Percentiles rank a stretch among this genome's conserved stretches.
Conservation (phyloP, 345 rosid species). For the Brassica cretica region DNA sequence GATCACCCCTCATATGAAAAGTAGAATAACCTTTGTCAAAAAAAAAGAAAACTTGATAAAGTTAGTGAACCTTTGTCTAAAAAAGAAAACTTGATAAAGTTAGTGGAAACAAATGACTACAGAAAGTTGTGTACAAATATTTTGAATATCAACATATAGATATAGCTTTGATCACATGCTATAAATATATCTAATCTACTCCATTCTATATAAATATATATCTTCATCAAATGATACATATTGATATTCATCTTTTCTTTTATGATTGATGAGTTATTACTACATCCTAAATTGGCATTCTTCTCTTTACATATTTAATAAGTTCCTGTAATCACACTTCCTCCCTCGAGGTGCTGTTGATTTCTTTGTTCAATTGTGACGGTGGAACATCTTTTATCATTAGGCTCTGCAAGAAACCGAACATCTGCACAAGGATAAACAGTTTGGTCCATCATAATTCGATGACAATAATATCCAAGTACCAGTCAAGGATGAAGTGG, state of each 20-base stretch:
- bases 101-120: not conserved
- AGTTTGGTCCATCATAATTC: not conserved
- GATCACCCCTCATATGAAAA: too few relatives aligned
- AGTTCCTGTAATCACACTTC: constrained; percentile 24
- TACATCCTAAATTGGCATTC: not conserved
- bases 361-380: constrained; percentile 25
- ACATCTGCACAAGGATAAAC: constrained; percentile 48
- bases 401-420: constrained; percentile 69
- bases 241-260: not conserved
- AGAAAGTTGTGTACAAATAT: not conserved
- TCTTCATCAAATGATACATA: not conserved
- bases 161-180: not conserved
- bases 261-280: not conserved
- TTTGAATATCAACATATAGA: not conserved
- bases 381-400: constrained; percentile 46
- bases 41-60: not conserved
- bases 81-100: not conserved
- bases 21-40: not conserved
- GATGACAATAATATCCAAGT: not conserved
- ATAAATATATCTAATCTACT: too few relatives aligned
- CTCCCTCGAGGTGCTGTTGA: not conserved
- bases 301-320: not conserved
- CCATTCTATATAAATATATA: not conserved
- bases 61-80: not conserved
- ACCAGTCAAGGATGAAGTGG: not conserved